Evolutionary conservation across 805 yeast genomes (phyloP), one percentile per base, ranked within the genome.

Genomic region (Zygotorulaspora danielsina): DNA sequence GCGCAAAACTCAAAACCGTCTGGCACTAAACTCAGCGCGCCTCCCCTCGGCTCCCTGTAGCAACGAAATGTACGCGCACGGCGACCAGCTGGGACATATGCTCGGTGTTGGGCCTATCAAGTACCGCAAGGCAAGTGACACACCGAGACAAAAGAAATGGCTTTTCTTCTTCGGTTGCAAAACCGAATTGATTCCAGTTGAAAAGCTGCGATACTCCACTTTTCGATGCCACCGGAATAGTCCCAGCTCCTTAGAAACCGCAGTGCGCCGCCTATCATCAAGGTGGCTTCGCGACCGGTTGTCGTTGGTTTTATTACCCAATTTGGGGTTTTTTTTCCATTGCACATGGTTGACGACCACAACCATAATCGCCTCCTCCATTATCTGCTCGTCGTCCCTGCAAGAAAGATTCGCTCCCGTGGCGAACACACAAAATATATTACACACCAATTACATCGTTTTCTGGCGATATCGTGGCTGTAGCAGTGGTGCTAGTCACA

Each of bases 271-370:
- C 27, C n/a, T n/a, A 24, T 11, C 27, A 13, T 11, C 12, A 24
- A 24, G 27, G 27, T 24, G 27, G 27, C 27, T 24, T 24, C 27
- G 27, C 27, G 27, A 24, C 27, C 27, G 27, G 27, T 24, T 24
- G 27, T 24, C 12, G 27, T 24, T 24, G 27, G 27, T 24, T 24
- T 24, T 24, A 24, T 24, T 24, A 24, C 27, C 27, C 8, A 7
- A 24, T 24, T n/a, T n/a, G n/a, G n/a, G n/a, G n/a, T n/a, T n/a
- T n/a, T n/a, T n/a, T n/a, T n/a, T n/a, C n/a, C n/a, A n/a, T n/a
- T n/a, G n/a, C n/a, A n/a, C n/a, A n/a, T n/a, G n/a, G n/a, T n/a
- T n/a, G n/a, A n/a, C n/a, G n/a, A n/a, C n/a, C n/a, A n/a, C n/a
- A n/a, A n/a, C n/a, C n/a, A n/a, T n/a, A n/a, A n/a, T n/a, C n/a